These are phyloP conservation scores for Coprinopsis cinerea DNA, from an alignment of 768 basidiomycete genomes.

Conservation along the genomic window DNA sequence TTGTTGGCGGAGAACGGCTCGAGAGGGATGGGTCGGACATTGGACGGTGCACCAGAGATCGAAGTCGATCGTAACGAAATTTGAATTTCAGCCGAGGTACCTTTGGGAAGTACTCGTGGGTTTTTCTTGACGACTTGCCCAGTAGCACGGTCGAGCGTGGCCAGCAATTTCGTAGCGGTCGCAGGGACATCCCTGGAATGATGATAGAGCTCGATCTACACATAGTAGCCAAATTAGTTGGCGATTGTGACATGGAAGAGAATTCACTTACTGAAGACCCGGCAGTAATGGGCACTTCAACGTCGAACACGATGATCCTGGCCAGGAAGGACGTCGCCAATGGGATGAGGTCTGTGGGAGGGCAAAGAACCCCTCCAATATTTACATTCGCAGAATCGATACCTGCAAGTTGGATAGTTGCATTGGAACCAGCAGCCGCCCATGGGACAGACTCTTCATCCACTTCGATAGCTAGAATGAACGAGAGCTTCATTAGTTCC, in stretches of 20 bases:
- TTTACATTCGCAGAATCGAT: slow-evolving; percentile 84
- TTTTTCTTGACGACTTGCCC: slow-evolving; percentile 70
- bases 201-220: slow-evolving; percentile 87
- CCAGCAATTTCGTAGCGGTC: slow-evolving; percentile 73
- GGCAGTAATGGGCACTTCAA: slow-evolving; percentile 80
- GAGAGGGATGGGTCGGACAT: slow-evolving; percentile 64
- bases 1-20: slow-evolving; percentile 87
- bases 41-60: slow-evolving; percentile 38
- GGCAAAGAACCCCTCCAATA: slow-evolving; percentile 88
- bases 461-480: slow-evolving; percentile 66
- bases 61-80: slow-evolving; percentile 62
- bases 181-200: slow-evolving; percentile 93
- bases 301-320: slow-evolving; percentile 90
- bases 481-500: not conserved
- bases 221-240: not conserved
- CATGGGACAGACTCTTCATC: slow-evolving; percentile 76
- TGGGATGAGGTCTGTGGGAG: slow-evolving; percentile 62
- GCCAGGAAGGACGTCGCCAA: slow-evolving; percentile 76
- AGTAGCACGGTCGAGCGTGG: slow-evolving; percentile 70
- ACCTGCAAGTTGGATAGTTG: slow-evolving; percentile 74
- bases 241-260: not conserved
- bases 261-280: slow-evolving; percentile 66
- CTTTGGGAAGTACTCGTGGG: slow-evolving; percentile 86
- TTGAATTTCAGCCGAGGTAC: slow-evolving; percentile 79
- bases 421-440: slow-evolving; percentile 88